These are phyloP conservation scores for Microdochium paspali DNA, from an alignment of 2,329 filamentous ascomycete species.

Conservation along the genomic window DNA sequence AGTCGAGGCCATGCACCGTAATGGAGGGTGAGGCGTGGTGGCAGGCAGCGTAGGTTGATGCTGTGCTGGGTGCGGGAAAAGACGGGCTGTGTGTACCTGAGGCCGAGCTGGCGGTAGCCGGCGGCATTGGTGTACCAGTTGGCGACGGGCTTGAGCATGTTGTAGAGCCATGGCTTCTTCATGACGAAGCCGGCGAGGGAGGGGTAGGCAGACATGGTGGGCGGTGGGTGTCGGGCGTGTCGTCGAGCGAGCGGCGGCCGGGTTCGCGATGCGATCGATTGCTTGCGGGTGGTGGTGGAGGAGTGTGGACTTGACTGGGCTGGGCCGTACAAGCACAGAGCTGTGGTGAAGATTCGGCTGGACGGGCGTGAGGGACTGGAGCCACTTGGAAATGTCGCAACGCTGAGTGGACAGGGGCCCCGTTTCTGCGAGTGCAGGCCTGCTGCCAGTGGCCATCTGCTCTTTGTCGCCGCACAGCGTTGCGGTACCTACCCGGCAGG, in stretches of 20 bases:
- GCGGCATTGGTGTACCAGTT: slow-evolving; percentile 83
- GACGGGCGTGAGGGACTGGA: too few relatives aligned
- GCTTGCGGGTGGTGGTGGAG: slow-evolving; percentile 5
- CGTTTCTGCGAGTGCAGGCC: too few relatives aligned
- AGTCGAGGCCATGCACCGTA: too few relatives aligned
- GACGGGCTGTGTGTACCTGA: slow-evolving; percentile 53
- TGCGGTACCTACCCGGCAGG: too few relatives aligned
- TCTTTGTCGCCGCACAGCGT: too few relatives aligned
- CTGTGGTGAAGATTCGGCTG: background rate
- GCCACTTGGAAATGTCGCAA: too few relatives aligned
- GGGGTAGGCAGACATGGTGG: slow-evolving; percentile 56
- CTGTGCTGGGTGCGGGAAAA: background rate
- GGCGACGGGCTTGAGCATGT: slow-evolving; percentile 70
- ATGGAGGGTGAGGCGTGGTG: too few relatives aligned
- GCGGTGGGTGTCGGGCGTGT: slow-evolving; percentile 12
- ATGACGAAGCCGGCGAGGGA: slow-evolving; percentile 67
- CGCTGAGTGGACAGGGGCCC: too few relatives aligned
- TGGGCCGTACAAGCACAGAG: background rate
- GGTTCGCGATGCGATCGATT: slow-evolving; percentile 4
- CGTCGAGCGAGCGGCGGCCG: slow-evolving; percentile 8
- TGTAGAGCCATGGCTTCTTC: slow-evolving; percentile 79
- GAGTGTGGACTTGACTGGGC: slow-evolving; percentile 7
- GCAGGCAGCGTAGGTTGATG: too few relatives aligned
- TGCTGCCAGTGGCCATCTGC: too few relatives aligned
- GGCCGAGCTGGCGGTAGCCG: slow-evolving; percentile 86